Evolutionary conservation across 371 early-diverging fungal genomes (phyloP).

Genomic region (Lichtheimia hyalospora): DNA sequence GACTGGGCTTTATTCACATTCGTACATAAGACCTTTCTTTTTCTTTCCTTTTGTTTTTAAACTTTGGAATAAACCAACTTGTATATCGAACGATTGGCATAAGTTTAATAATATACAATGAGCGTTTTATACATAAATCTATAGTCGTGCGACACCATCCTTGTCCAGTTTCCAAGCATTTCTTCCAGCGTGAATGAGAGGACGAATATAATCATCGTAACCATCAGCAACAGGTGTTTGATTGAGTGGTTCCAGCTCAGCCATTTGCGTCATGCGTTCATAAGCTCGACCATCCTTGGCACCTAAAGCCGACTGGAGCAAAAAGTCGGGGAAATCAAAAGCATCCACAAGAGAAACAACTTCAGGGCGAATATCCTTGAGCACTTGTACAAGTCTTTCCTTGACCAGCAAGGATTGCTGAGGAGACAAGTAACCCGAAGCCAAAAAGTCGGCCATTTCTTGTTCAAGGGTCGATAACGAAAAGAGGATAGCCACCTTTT

Average conservation of each 20-base stretch:
- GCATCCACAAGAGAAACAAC: conserved; percentile 74
- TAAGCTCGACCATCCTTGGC: conserved; percentile 72
- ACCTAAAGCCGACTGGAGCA: conserved; percentile 74
- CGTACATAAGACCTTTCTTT: too few species aligned
- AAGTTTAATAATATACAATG: too few species aligned
- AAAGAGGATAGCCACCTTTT: conserved; percentile 31
- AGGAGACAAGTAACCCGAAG: conserved; percentile 51
- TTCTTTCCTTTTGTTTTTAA: too few species aligned
- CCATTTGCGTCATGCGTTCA: conserved; percentile 65
- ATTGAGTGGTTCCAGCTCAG: conserved; percentile 72
- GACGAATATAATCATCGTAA: conserved; percentile 57
- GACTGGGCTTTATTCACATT: too few species aligned
- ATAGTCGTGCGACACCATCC: conserved; percentile 38
- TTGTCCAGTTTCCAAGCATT: conserved; percentile 30
- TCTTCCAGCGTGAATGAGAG: conserved; percentile 47
- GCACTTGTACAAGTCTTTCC: conserved; percentile 34
- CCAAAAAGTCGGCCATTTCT: conserved; percentile 65
- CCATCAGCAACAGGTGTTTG: conserved; percentile 40
- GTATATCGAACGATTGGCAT: too few species aligned
- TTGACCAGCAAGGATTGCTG: conserved; percentile 52
- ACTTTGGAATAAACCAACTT: too few species aligned
- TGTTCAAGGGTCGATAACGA: conserved; percentile 60
- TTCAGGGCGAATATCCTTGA: conserved; percentile 65
- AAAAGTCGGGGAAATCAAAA: conserved; percentile 70
- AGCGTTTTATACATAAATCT: background rate